Conservation (phyloP, 2,329 filamentous ascomycete species). For the Cryphonectria naterciae region DNA sequence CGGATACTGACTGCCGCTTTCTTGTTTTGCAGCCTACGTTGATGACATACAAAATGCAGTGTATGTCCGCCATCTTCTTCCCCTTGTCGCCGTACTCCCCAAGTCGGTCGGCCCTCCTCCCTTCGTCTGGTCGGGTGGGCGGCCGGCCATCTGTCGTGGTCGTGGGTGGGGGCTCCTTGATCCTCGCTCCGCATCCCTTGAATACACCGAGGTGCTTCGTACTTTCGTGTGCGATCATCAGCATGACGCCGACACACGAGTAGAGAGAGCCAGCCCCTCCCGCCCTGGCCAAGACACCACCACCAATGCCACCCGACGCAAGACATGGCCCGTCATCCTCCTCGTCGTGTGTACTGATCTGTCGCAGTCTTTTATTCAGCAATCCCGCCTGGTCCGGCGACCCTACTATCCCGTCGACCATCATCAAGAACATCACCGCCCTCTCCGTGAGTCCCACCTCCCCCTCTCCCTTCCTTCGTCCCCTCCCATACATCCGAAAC, state of each 20-base stretch:
- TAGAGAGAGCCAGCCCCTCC: neutral
- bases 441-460: conserved; percentile 49
- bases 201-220: neutral
- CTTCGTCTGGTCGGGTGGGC: neutral
- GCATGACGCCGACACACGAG: neutral
- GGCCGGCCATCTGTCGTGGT: neutral
- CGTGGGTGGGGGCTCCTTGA: neutral
- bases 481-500: neutral
- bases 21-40: conserved; percentile 46
- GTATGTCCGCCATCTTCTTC: conserved; percentile 39
- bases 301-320: neutral
- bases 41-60: conserved; percentile 55
- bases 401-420: conserved; percentile 54
- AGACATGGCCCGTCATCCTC: neutral
- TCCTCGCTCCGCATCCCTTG: neutral
- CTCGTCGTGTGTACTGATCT: conserved; percentile 22
- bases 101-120: neutral
- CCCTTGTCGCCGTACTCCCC: conserved; percentile 17
- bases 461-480: neutral
- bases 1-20: conserved; percentile 38
- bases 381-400: conserved; percentile 59
- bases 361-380: conserved; percentile 59
- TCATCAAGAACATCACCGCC: conserved; percentile 61
- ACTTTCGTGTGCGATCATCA: neutral
- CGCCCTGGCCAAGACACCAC: conserved; percentile 11